phyloP scores from a whole-genome alignment of 495 filamentous ascomycete genomes.

The Choiromyces venosus region DNA sequence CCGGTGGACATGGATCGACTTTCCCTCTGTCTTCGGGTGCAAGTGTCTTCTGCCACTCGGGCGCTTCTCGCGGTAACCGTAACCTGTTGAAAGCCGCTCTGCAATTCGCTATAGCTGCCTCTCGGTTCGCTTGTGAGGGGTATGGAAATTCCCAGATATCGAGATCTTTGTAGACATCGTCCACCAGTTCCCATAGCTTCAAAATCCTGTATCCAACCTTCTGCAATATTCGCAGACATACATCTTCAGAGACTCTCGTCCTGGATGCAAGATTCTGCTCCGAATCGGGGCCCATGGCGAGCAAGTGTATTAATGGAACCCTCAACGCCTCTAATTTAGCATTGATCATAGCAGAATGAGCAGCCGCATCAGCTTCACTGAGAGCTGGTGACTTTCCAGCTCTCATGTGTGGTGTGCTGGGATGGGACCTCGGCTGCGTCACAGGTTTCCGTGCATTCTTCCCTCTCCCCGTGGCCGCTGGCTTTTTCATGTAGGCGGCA shows the following conservation, averaged over 20 bases:
- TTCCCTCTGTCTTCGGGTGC: constrained; percentile 62
- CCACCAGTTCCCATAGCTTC: constrained; percentile 49
- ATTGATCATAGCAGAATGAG: constrained; percentile 19
- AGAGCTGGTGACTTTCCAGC: constrained; percentile 23
- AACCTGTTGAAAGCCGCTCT: constrained; percentile 65
- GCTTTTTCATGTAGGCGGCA: constrained; percentile 26
- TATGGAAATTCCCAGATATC: constrained; percentile 65
- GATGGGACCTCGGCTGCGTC: constrained; percentile 21
- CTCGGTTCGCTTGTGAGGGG: constrained; percentile 54
- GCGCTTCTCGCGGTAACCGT: constrained; percentile 56
- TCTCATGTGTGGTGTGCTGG: constrained; percentile 22
- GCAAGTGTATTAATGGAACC: constrained; percentile 54
- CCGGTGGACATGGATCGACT: constrained; percentile 55
- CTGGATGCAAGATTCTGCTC: constrained; percentile 52
- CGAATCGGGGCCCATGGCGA: constrained; percentile 55
- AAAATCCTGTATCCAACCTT: constrained; percentile 47
- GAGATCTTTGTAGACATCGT: constrained; percentile 61
- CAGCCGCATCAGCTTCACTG: constrained; percentile 7
- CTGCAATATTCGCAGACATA: constrained; percentile 49
- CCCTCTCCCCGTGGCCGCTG: constrained; percentile 15
- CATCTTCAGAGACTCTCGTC: constrained; percentile 51
- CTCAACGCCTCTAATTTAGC: constrained; percentile 47
- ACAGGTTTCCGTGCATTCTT: constrained; percentile 22
- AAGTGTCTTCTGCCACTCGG: constrained; percentile 61
- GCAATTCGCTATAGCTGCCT: constrained; percentile 61